Evolutionary conservation across 2,329 filamentous ascomycete species (phyloP).

Genomic region (Sporothrix schenckii): DNA sequence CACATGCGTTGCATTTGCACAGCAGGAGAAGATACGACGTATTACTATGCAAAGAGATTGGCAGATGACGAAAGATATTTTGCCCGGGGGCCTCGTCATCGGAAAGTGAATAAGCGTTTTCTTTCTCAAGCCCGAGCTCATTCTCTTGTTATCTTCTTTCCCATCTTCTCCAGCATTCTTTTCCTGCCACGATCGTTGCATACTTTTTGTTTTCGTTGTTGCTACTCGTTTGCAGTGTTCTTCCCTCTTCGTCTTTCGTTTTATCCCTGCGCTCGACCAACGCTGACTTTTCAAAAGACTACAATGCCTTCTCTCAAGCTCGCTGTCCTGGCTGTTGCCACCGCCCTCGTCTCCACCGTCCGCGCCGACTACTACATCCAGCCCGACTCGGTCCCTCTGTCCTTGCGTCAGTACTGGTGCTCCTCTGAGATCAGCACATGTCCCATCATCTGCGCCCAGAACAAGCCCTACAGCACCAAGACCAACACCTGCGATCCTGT

Average conservation of each 20-base stretch:
- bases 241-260: background rate
- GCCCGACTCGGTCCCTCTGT: constrained; percentile 60
- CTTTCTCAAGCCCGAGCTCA: background rate
- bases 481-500: constrained; percentile 71
- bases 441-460: constrained; percentile 71
- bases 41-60: no score
- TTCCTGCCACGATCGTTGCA: background rate
- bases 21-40: background rate
- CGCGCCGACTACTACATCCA: constrained; percentile 64
- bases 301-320: constrained; percentile 60
- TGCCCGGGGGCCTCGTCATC: background rate
- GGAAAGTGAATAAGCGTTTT: constrained; percentile 1
- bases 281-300: background rate
- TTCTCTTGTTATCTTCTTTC: background rate
- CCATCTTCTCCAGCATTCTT: background rate
- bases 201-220: background rate
- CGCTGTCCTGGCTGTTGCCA: constrained; percentile 57
- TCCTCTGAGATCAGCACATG: constrained; percentile 63
- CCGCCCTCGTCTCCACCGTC: constrained; percentile 56
- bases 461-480: constrained; percentile 53
- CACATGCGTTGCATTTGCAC: constrained; percentile 25
- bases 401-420: constrained; percentile 65
- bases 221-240: background rate
- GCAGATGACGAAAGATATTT: background rate
- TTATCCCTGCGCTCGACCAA: background rate